Evolutionary conservation across 768 basidiomycete genomes (phyloP), one percentile per base, ranked within the genome.

Genomic region (Auricularia cornea): DNA sequence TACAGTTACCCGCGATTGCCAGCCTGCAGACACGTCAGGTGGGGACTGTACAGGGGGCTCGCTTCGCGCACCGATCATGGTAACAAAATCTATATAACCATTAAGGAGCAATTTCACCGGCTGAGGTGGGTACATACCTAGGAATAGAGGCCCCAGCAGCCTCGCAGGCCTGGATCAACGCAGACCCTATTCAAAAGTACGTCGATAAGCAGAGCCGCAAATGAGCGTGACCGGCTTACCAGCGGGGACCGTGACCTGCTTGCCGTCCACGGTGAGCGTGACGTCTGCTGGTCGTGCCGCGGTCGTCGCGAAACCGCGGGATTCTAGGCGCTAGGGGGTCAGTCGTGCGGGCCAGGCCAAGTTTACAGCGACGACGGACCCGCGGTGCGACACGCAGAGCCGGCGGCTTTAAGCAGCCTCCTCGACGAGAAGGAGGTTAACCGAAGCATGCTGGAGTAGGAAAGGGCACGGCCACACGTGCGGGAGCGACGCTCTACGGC

Each of bases 1-100:
- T 90, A 79, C 96, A 98, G 74, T 98, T 98, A 60, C 96, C 96
- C 68, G 96, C 96, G 71, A 98, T 95, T 59, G 95, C 94, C 29
- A 98, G 85, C 70, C 94, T 90, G 61, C 38, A 69, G 62, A 71
- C 70, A 68, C 41, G 26, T 29, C 60, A 62, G 44, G 12, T 28
- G 59, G 44, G 48, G 10, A 26, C 33, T 28, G 20, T 23, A 52
- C 51, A 1, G 23, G n/a, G 59, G 51, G 8, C 10, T 26, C 3
- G 5, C 8, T 28, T 2, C 32, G 68, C 79, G 61, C 65, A 89
- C 87, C 87, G 84, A 72, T 94, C 92, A 81, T 94, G 90, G 73
- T 92, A 90, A 69, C 87, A 91, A 73, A 91, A 90, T 71, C 89
- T 90, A 69, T 5, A 63, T 61, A 31, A 64, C 40, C 33, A 59